Evolutionary conservation across 1,284 basidiomycete species (phyloP).

Genomic region (Tausonia pullulans): DNA sequence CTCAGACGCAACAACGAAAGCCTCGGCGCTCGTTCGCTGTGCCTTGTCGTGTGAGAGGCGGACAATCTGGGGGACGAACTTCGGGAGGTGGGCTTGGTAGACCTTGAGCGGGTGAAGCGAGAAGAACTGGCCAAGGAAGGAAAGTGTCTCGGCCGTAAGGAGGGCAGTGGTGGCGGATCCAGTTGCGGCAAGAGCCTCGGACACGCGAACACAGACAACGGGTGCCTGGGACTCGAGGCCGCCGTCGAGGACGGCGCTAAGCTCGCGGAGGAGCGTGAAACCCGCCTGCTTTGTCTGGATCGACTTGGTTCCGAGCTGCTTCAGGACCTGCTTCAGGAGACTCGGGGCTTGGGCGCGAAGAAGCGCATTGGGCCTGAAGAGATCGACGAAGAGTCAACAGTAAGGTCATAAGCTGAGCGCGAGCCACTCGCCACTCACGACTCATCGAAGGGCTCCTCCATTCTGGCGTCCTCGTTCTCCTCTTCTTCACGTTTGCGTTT

Average conservation of each 20-base stretch:
- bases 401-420: neutral
- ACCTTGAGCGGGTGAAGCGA: slow-evolving; percentile 59
- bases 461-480: slow-evolving; percentile 36
- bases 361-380: slow-evolving; percentile 27
- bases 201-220: slow-evolving; percentile 36
- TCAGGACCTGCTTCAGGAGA: slow-evolving; percentile 68
- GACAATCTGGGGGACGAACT: slow-evolving; percentile 60
- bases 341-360: slow-evolving; percentile 62
- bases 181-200: slow-evolving; percentile 29
- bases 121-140: slow-evolving; percentile 77
- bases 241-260: slow-evolving; percentile 71
- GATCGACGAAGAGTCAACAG: slow-evolving; percentile 8
- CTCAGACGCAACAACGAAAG: slow-evolving; percentile 48
- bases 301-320: slow-evolving; percentile 76
- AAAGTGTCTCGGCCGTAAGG: slow-evolving; percentile 66
- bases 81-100: slow-evolving; percentile 51
- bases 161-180: slow-evolving; percentile 18
- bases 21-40: slow-evolving; percentile 50
- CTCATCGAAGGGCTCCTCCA: neutral
- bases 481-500: slow-evolving; percentile 64
- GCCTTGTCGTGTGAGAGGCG: slow-evolving; percentile 48
- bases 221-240: slow-evolving; percentile 62
- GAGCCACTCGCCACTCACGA: neutral
- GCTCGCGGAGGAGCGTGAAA: slow-evolving; percentile 62
- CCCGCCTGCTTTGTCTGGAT: slow-evolving; percentile 73